A percentile compares a stretch with the other conserved stretches of the same genome.
phyloP scores from a whole-genome alignment of 2,329 filamentous ascomycete species.

The Dothistroma pini region DNA sequence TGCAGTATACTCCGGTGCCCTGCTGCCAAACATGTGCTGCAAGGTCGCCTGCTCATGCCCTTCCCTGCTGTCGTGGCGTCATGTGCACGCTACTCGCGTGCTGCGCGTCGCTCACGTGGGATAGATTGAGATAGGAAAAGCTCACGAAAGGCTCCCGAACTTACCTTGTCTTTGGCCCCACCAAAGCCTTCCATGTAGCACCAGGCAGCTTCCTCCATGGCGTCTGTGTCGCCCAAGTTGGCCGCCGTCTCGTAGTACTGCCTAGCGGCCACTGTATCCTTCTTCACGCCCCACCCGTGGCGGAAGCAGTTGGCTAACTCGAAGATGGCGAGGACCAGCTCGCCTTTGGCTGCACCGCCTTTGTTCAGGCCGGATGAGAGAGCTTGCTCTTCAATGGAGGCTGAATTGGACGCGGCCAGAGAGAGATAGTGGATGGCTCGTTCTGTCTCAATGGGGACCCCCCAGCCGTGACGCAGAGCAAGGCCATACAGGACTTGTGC shows the following conservation, averaged over 20 bases:
- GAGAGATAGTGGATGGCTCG: constrained; percentile 80
- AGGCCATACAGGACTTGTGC: constrained; percentile 96
- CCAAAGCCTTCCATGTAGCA: constrained; percentile 97
- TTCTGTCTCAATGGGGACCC: constrained; percentile 67
- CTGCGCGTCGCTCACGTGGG: constrained; percentile 13
- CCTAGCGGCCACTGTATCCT: constrained; percentile 78
- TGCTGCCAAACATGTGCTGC: neutral
- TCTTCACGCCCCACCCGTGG: constrained; percentile 86
- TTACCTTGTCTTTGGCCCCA: constrained; percentile 96
- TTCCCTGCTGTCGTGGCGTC: neutral
- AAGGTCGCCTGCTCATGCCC: neutral
- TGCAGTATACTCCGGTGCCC: neutral
- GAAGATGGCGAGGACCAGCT: constrained; percentile 88
- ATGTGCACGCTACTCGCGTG: constrained; percentile 1
- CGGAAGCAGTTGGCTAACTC: constrained; percentile 91
- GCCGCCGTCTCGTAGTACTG: constrained; percentile 98
- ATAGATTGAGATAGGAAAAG: constrained; percentile 10
- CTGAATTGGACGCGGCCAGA: constrained; percentile 84
- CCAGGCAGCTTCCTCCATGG: constrained; percentile 96
- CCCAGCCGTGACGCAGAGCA: constrained; percentile 92
- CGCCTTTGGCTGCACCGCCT: constrained; percentile 90
- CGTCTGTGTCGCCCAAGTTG: constrained; percentile 92
- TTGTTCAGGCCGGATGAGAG: constrained; percentile 85
- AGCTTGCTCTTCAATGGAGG: constrained; percentile 78
- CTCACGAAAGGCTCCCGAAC: constrained; percentile 37